Percentiles rank a stretch among this genome's conserved stretches.
phyloP scores from a whole-genome alignment of 345 rosid species.

The Euclidium syriacum region DNA sequence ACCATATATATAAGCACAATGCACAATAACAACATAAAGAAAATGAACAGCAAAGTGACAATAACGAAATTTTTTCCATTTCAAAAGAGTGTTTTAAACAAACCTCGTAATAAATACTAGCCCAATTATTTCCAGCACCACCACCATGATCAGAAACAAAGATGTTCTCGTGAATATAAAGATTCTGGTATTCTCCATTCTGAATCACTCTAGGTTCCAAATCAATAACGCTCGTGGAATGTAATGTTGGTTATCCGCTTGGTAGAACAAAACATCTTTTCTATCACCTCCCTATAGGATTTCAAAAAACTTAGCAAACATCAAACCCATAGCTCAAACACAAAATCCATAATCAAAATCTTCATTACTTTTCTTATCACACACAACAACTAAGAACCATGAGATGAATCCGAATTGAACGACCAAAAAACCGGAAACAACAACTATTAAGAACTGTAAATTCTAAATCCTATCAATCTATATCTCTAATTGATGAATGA shows the following conservation, averaged over 20 bases:
- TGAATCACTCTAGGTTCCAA: conserved; percentile 98
- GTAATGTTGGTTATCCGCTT: conserved; percentile 98
- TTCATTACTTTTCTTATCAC: no score
- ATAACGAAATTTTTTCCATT: not conserved
- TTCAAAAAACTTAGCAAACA: not conserved
- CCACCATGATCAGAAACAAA: conserved; percentile 90
- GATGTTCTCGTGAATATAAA: conserved; percentile 91
- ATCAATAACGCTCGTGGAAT: conserved; percentile 94
- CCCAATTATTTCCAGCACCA: conserved; percentile 99
- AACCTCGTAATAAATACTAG: conserved; percentile 98
- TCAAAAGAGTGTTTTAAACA: not conserved
- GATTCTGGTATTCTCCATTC: conserved; percentile 83
- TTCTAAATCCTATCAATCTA: no score
- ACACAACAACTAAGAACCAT: no score
- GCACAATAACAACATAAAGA: no score
- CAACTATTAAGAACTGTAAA: no score
- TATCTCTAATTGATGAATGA: no score
- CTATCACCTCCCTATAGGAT: conserved; percentile 87
- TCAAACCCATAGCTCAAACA: not conserved
- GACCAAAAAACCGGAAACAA: no score
- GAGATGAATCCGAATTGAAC: no score
- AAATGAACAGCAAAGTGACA: no score
- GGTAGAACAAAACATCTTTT: conserved; percentile 96
- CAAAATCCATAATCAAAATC: no score
- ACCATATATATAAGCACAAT: no score